Evolutionary conservation across 257 asterid genomes (phyloP).

Genomic region (Catharanthus roseus): DNA sequence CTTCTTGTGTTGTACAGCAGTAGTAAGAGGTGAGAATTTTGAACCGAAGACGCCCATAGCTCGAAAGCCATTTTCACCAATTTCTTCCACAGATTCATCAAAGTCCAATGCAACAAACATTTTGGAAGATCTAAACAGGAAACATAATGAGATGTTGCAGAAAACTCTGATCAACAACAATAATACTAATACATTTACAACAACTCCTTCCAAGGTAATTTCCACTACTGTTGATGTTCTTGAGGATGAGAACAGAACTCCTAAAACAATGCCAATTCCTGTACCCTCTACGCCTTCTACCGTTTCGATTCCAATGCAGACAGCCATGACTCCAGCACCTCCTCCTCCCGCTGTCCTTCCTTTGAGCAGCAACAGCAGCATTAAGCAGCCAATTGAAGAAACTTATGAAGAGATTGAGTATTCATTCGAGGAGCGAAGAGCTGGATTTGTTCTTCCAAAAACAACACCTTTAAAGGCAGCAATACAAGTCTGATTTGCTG

Average conservation of each 20-base stretch:
- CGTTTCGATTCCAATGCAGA: slow-evolving; percentile 62
- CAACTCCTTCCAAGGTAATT: slow-evolving; percentile 81
- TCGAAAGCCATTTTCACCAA: slow-evolving; percentile 89
- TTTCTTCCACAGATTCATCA: slow-evolving; percentile 74
- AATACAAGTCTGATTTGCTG: slow-evolving; percentile 26
- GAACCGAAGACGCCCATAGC: slow-evolving; percentile 50
- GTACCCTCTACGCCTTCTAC: slow-evolving; percentile 67
- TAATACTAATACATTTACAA: slow-evolving; percentile 33
- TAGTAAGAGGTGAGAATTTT: neutral
- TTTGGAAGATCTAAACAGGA: slow-evolving; percentile 54
- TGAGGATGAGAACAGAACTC: slow-evolving; percentile 70
- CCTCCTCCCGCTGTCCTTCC: slow-evolving; percentile 13
- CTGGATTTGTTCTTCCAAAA: slow-evolving; percentile 56
- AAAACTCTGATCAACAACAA: slow-evolving; percentile 43
- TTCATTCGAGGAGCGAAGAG: slow-evolving; percentile 81
- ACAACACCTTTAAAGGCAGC: slow-evolving; percentile 27
- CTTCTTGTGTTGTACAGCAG: neutral
- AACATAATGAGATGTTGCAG: slow-evolving; percentile 49
- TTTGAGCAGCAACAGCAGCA: slow-evolving; percentile 2
- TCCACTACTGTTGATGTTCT: slow-evolving; percentile 15
- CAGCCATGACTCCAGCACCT: slow-evolving; percentile 54
- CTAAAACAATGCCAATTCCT: slow-evolving; percentile 42
- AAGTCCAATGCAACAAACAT: slow-evolving; percentile 49
- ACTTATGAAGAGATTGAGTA: slow-evolving; percentile 53
- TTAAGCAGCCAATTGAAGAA: slow-evolving; percentile 35